Conservation (phyloP, 371 early-diverging fungal genomes). For the Rhizopus sp. region DNA sequence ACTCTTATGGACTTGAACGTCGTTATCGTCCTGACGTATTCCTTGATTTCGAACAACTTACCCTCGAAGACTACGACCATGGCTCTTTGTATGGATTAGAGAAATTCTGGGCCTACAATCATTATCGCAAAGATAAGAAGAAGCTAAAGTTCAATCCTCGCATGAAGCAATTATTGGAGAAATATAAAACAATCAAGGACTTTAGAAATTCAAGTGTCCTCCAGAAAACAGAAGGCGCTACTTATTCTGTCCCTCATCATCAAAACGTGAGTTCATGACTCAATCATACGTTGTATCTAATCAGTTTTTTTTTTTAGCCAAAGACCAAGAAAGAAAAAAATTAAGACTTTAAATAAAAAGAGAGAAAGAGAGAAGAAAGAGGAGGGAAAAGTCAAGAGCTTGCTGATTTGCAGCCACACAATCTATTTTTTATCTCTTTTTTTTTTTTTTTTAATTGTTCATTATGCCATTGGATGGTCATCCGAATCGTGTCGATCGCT, state of each 20-base stretch:
- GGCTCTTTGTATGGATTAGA: slow-evolving; percentile 89
- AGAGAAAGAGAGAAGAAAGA: too few relatives aligned
- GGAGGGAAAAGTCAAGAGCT: too few relatives aligned
- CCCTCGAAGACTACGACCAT: slow-evolving; percentile 72
- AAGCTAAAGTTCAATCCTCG: slow-evolving; percentile 67
- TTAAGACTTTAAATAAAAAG: too few relatives aligned
- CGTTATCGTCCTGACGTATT: slow-evolving; percentile 85
- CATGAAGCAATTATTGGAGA: slow-evolving; percentile 60
- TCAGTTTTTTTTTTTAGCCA: background rate
- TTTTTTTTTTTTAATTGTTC: background rate
- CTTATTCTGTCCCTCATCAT: slow-evolving; percentile 47
- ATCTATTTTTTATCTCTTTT: background rate
- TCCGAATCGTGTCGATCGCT: background rate
- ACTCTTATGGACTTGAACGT: slow-evolving; percentile 92
- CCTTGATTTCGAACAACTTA: slow-evolving; percentile 86
- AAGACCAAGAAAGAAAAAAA: background rate
- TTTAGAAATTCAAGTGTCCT: slow-evolving; percentile 60
- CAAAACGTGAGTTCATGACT: slow-evolving; percentile 27
- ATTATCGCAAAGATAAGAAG: slow-evolving; percentile 86
- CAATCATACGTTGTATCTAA: background rate
- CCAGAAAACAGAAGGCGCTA: slow-evolving; percentile 23
- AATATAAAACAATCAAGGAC: slow-evolving; percentile 73
- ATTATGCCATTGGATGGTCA: background rate
- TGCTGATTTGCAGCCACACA: too few relatives aligned
- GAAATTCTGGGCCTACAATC: slow-evolving; percentile 96